Evolutionary conservation across 805 yeast genomes (phyloP), one percentile per base, ranked within the genome.

Genomic region (Candida multigemmis): DNA sequence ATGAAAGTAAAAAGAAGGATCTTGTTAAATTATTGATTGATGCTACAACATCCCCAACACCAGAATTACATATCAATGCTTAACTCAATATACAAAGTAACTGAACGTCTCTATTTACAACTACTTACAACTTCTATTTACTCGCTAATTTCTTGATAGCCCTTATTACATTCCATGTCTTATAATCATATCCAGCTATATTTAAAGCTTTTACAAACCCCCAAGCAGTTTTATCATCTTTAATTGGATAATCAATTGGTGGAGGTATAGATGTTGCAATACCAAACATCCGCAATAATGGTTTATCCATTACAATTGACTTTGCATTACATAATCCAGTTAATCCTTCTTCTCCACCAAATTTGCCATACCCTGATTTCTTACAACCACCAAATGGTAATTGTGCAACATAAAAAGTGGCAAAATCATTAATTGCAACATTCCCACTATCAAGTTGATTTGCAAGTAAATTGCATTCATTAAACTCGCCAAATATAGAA

Each of bases 261-360:
- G 74, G 72, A 2, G 99, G 99, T 21, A 91, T 86, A 25, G 73
- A 65, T 2, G 94, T 82, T 5, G 86, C 74, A 9, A 91, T 65
- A 4, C 68, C 67, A 10, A 61, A 34, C 21, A 51, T 41, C 30
- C 68, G 37, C 39, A 84, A 72, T 14, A 89, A 76, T 24, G 79
- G 69, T 37, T 72, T 75, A 56, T 91, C 97, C 61, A 71, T 80
- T 34, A 95, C 86, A 3, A 91, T 72, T 23, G 93, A 76, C 48
- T 91, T 91, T 29, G 85, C 82, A 31, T 76, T 67, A 50, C 97
- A 89, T 23, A 91, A 61, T 0, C 96, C 96, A 21, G 84, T 72
- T 22, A 91, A 64, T 2, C 99, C 99, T 62, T 91, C 99, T 48
- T 80, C 94, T 24, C 99, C 99, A 13, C 96, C 95, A 60, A 91